Percentiles rank a stretch among this genome's conserved stretches.
Evolutionary conservation across 768 basidiomycete species (phyloP).

Genomic region (Fomitopsis pulvina): DNA sequence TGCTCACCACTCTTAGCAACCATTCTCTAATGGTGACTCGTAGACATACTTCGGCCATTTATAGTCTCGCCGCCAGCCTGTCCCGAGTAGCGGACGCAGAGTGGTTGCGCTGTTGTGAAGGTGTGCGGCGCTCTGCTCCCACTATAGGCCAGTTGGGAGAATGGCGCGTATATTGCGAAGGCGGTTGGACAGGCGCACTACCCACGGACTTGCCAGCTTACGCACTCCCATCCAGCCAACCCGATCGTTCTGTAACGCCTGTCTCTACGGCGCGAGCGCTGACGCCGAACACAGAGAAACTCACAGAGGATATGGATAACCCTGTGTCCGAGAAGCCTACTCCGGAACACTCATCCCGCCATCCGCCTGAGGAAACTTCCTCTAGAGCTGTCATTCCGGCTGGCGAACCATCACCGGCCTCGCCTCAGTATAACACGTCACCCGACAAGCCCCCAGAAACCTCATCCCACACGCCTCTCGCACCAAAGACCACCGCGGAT

Average conservation of each 20-base stretch:
- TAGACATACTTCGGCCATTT: conserved; percentile 50
- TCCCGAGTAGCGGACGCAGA: conserved; percentile 73
- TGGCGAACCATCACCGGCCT: conserved; percentile 11
- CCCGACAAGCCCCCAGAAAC: conserved; percentile 4
- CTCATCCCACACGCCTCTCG: neutral
- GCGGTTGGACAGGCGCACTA: conserved; percentile 53
- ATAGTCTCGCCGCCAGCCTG: conserved; percentile 56
- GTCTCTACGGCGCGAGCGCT: neutral
- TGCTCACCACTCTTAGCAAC: conserved; percentile 41
- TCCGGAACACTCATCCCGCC: conserved; percentile 14
- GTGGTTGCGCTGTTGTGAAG: conserved; percentile 68
- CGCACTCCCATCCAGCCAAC: conserved; percentile 3
- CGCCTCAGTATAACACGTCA: conserved; percentile 14
- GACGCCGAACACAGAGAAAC: neutral
- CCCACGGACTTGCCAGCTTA: conserved; percentile 38
- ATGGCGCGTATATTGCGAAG: conserved; percentile 72
- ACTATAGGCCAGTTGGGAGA: conserved; percentile 65
- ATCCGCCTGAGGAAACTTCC: conserved; percentile 8
- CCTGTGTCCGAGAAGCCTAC: conserved; percentile 7
- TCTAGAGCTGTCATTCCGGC: conserved; percentile 14
- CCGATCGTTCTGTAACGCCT: neutral
- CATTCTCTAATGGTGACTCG: conserved; percentile 59
- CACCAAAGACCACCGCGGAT: conserved; percentile 8
- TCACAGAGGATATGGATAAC: neutral
- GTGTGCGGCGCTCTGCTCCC: conserved; percentile 60